A percentile compares a stretch with the other conserved stretches of the same genome.
These are phyloP conservation scores for Backusella tarrabulga DNA, from an alignment of 192 early-diverging fungal genomes.

Conservation along the genomic window DNA sequence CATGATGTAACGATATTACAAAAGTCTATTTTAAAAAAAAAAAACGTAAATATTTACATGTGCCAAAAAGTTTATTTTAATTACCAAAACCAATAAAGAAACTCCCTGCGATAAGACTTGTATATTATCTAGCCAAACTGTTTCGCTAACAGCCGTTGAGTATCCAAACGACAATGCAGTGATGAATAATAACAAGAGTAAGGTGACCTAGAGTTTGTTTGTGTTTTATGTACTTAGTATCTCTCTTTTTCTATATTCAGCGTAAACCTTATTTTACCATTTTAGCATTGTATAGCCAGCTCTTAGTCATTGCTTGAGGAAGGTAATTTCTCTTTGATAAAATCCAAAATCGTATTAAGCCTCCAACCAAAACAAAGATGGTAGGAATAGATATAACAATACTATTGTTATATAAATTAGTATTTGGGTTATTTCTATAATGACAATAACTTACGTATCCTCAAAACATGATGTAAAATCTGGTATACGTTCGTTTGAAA, in stretches of 20 bases:
- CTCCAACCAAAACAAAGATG: constrained; percentile 33
- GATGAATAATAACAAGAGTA: background rate
- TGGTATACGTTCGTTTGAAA: constrained; percentile 2
- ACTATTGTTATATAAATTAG: background rate
- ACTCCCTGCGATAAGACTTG: background rate
- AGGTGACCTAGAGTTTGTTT: background rate
- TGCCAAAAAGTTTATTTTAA: background rate
- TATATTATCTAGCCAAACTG: background rate
- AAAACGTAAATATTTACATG: background rate
- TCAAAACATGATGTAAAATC: constrained; percentile 35
- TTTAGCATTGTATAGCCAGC: constrained; percentile 36
- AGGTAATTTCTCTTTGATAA: constrained; percentile 30
- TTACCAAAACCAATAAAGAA: constrained; percentile 11
- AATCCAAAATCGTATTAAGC: constrained; percentile 37
- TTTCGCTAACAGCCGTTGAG: background rate
- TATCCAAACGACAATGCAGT: background rate
- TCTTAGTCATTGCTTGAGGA: constrained; percentile 22
- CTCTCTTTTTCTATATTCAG: background rate
- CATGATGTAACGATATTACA: constrained; percentile 31
- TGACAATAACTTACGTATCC: constrained; percentile 21
- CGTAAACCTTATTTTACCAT: constrained; percentile 21
- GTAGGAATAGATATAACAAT: background rate
- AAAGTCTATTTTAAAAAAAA: constrained; percentile 11
- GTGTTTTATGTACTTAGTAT: background rate
- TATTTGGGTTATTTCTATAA: background rate